Conservation (phyloP, 78 protist species). For the Emiliania huxleyi region DNA sequence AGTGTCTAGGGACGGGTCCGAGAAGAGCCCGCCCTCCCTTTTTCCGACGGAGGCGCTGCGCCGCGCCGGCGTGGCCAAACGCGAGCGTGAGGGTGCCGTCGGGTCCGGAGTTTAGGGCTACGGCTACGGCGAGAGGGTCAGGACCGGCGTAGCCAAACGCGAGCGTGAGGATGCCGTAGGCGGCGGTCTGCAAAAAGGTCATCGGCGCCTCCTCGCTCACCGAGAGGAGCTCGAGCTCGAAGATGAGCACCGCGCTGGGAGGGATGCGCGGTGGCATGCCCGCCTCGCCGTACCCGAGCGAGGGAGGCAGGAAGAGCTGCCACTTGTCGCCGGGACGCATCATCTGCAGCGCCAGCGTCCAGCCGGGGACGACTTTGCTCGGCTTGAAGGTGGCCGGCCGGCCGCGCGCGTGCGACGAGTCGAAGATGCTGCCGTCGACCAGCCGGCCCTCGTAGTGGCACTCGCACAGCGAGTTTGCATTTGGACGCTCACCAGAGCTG, state of each 20-base stretch:
- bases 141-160: no score
- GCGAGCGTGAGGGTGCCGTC: no score
- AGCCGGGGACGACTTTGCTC: not conserved
- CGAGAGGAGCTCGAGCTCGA: not conserved
- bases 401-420: slow-evolving; percentile 9
- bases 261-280: not conserved
- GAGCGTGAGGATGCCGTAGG: no score
- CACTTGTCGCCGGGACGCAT: not conserved
- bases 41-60: no score
- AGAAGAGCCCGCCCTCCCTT: no score
- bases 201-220: no score
- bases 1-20: no score
- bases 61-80: no score
- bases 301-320: not conserved
- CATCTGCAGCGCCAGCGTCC: not conserved
- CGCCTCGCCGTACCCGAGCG: not conserved
- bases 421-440: not conserved
- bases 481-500: not conserved
- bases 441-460: not conserved
- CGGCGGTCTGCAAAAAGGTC: no score
- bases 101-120: no score
- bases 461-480: not conserved
- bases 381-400: not conserved
- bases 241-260: not conserved
- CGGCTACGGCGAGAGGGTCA: no score